Evolutionary conservation across 371 early-diverging fungal genomes (phyloP), one percentile per base, ranked within the genome.

Genomic region (Mucor racemosus): DNA sequence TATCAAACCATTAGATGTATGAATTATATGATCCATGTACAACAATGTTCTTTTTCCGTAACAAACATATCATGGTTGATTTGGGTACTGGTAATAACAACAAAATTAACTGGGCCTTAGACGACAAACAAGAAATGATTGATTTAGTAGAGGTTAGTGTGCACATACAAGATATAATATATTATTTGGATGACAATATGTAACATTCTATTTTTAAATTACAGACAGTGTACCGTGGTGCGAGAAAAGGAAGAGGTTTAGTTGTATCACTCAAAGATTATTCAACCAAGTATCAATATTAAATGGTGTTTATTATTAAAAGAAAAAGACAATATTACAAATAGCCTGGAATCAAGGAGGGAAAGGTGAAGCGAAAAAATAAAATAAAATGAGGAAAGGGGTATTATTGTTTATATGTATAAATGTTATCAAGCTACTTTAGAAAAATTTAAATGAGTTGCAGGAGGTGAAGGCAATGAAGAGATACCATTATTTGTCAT

Each of bases 61-160:
- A 98, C 86, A 97, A 97, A 73, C 99, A 97, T 68, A 98, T 98
- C 66, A 95, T 96, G 97, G 88, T 99, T 17, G 99, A 99, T 88
- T 77, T 97, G 67, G 99, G 99, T 14, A 99, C 99, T 0, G 99
- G 99, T 67, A 96, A 99, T 77, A 99, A 99, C 84, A 99, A 99
- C 84, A 99, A 99, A 82, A 94, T 99, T 73, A 95, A 96, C 72
- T 97, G 98, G 98, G 91, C 97, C 3, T 76, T 99, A 54, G 95
- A 93, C 61, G 90, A 90, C 65, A 90, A 92, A 58, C 94, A 95
- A 77, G 95, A 95, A 68, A 79, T 95, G 79, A 94, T 95, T 62
- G 95, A 95, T 67, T 76, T 95, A 63, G 80, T 93, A 13, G 98
- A 99, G 74, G 84, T 84, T 75, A 61, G 19, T 48, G 15, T 19